A percentile compares a stretch with the other conserved stretches of the same genome.
phyloP scores from a whole-genome alignment of 495 filamentous ascomycete species.

The Talaromyces nanjingensis region DNA sequence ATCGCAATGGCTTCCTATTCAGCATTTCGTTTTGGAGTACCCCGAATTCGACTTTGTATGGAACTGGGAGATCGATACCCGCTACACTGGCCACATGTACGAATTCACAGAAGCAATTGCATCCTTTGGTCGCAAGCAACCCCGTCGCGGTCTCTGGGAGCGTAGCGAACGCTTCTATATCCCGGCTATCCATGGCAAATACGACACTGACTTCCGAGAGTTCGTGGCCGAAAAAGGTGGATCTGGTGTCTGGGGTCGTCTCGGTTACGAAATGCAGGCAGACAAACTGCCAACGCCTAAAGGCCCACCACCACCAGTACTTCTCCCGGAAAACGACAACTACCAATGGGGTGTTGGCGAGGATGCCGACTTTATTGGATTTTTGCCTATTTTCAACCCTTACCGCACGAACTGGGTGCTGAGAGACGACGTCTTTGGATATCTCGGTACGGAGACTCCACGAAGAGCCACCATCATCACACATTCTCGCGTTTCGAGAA shows the following conservation, averaged over 20 bases:
- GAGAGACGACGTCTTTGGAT: constrained; percentile 38
- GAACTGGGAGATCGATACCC: constrained; percentile 72
- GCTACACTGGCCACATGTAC: constrained; percentile 65
- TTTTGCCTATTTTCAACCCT: constrained; percentile 64
- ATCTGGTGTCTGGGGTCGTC: constrained; percentile 53
- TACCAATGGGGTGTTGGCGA: constrained; percentile 70
- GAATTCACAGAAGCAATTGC: constrained; percentile 56
- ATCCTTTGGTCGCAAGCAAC: constrained; percentile 53
- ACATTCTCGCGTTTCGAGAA: constrained; percentile 54
- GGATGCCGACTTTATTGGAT: constrained; percentile 67
- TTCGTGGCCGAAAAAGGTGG: constrained; percentile 37
- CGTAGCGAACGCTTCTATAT: constrained; percentile 68
- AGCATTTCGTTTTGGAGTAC: constrained; percentile 55
- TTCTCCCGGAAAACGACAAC: constrained; percentile 47
- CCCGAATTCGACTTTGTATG: constrained; percentile 69
- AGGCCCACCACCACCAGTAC: constrained; percentile 52
- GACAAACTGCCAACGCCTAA: constrained; percentile 4
- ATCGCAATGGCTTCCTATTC: constrained; percentile 29
- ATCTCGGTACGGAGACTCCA: constrained; percentile 39
- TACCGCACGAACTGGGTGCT: constrained; percentile 57
- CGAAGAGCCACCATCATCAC: constrained; percentile 62
- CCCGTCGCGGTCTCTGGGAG: constrained; percentile 66
- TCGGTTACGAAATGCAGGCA: constrained; percentile 31
- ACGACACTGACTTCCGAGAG: constrained; percentile 44
- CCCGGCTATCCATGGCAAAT: constrained; percentile 54